A percentile compares a stretch with the other conserved stretches of the same genome.
Evolutionary conservation across 2,329 filamentous ascomycete species (phyloP).

Genomic region (Spiromastix sp.): DNA sequence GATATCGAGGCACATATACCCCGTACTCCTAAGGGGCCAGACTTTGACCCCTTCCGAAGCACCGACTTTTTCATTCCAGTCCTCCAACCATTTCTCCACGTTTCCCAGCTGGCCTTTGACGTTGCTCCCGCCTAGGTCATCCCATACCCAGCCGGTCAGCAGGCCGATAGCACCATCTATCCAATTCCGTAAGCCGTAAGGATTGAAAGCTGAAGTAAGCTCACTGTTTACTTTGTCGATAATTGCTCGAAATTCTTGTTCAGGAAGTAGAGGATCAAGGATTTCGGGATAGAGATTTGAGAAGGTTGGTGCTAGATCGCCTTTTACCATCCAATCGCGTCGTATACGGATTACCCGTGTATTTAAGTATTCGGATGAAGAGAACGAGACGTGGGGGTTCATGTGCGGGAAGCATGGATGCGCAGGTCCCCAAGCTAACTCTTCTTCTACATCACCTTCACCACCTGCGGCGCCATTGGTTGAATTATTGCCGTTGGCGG

Average conservation of each 20-base stretch:
- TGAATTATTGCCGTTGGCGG: constrained; percentile 23
- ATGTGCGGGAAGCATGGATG: constrained; percentile 92
- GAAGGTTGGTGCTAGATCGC: constrained; percentile 85
- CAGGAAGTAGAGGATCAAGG: constrained; percentile 71
- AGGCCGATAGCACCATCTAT: constrained; percentile 70
- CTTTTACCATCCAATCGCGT: constrained; percentile 81
- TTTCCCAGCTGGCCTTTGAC: constrained; percentile 60
- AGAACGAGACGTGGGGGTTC: constrained; percentile 77
- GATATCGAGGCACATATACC: constrained; percentile 61
- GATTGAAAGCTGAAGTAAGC: constrained; percentile 67
- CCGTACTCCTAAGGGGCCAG: constrained; percentile 68
- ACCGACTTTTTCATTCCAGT: constrained; percentile 67
- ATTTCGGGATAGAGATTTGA: constrained; percentile 96
- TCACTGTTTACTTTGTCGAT: constrained; percentile 74
- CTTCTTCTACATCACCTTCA: constrained; percentile 46
- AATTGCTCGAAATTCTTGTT: constrained; percentile 75
- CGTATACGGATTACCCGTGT: constrained; percentile 88
- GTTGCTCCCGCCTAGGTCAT: constrained; percentile 69
- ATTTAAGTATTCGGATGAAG: constrained; percentile 60
- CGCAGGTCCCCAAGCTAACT: constrained; percentile 80
- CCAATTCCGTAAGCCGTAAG: constrained; percentile 65
- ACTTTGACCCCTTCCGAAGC: constrained; percentile 57
- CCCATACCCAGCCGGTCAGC: constrained; percentile 88
- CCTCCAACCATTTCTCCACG: constrained; percentile 72
- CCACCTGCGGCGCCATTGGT: constrained; percentile 21